Evolutionary conservation across 495 filamentous ascomycete genomes (phyloP), one percentile per base, ranked within the genome.

Genomic region (Xylaria intraflava): DNA sequence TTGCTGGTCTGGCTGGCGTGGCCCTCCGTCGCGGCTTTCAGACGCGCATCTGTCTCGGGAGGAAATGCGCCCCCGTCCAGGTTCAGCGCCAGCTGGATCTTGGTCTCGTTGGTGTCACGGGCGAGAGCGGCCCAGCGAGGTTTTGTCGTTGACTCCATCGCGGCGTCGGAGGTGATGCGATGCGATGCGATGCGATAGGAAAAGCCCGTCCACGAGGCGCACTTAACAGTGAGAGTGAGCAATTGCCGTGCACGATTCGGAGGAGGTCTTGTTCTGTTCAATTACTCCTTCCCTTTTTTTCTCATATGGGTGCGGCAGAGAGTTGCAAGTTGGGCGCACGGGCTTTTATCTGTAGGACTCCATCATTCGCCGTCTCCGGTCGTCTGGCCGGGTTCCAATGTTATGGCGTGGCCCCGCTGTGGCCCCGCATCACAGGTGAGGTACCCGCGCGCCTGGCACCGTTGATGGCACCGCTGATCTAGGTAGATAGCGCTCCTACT

Each of bases 101-200:
- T 94, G 65, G 93, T 98, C 73, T 98, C 93, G 72, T 96, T 96
- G 59, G 93, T 98, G 71, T 85, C 80, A 65, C 93, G 89, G 39
- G 84, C 80, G 61, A 96, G 70, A 52, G 83, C 78, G 17, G 87
- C 83, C 58, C 83, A 89, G 60, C 92, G 88, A 29, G 72, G 68
- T 17, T 53, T 64, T 40, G 62, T 55, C 33, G 62, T 43, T 38
- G 66, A 62, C 29, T 57, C 67, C 74, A 77, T 78, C n/a, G 56
- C 36, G 66, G 39, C 48, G 1, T 36, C 30, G 53, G 31, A 46
- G 51, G 31, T 50, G 30, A 35, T 14, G 20, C 16, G 8, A 38
- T 19, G n/a, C 26, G n/a, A 29, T 54, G 48, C 12, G 17, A 54
- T 2, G 23, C 22, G 30, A 29, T 19, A 12, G 38, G 24, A 2